phyloP scores from a whole-genome alignment of 768 basidiomycete genomes.

The Suillus brevipes region DNA sequence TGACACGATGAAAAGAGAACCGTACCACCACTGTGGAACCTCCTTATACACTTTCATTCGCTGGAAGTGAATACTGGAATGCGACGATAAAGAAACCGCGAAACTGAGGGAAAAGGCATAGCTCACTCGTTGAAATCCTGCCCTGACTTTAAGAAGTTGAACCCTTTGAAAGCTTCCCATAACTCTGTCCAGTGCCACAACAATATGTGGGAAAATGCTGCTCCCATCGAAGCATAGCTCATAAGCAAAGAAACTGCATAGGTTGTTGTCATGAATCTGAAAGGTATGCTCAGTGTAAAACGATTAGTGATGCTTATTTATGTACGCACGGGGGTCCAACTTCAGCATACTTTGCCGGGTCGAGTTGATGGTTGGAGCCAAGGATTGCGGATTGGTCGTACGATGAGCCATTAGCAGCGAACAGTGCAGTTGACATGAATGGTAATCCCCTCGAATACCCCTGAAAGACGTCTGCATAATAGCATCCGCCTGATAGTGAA shows the following conservation, averaged over 20 bases:
- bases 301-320: neutral
- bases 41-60: conserved; percentile 53
- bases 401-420: conserved; percentile 25
- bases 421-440: conserved; percentile 51
- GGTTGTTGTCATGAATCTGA: conserved; percentile 18
- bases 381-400: conserved; percentile 18
- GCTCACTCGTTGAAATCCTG: conserved; percentile 11
- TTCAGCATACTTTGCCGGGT: conserved; percentile 12
- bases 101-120: neutral
- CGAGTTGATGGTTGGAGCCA: conserved; percentile 12
- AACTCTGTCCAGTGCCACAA: conserved; percentile 54
- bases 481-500: conserved; percentile 9
- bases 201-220: conserved; percentile 47
- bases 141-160: conserved; percentile 28
- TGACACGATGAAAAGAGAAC: conserved; percentile 43
- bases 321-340: conserved; percentile 15
- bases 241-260: conserved; percentile 14
- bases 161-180: conserved; percentile 21
- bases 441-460: conserved; percentile 38
- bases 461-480: conserved; percentile 45
- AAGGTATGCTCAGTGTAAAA: conserved; percentile 8
- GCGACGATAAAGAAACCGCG: neutral
- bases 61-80: conserved; percentile 27
- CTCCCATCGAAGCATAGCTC: conserved; percentile 16
- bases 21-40: conserved; percentile 57